Percentiles rank a stretch among this genome's conserved stretches.
These are phyloP conservation scores for Solanum chmielewskii DNA, from an alignment of 257 asterid genomes.

Conservation along the genomic window DNA sequence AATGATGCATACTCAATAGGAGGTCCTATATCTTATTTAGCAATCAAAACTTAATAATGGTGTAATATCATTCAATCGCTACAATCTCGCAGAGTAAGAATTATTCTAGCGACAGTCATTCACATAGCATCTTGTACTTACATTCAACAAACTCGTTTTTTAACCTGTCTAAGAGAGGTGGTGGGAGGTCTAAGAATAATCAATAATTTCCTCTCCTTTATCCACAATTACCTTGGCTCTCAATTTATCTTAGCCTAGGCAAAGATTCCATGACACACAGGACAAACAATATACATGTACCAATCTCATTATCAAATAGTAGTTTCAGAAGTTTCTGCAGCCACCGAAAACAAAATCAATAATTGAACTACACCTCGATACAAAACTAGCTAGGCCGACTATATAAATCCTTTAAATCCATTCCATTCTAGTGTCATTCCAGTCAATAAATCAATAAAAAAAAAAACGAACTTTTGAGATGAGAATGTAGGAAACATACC, in stretches of 20 bases:
- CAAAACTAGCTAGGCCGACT: neutral
- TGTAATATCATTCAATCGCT: neutral
- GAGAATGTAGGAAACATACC: conserved; percentile 30
- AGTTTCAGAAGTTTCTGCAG: neutral
- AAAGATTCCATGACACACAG: neutral
- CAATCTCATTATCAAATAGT: neutral
- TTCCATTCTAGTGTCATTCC: neutral
- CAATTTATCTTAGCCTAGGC: neutral
- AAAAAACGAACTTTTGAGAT: neutral
- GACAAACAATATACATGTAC: neutral
- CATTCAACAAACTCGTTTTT: neutral
- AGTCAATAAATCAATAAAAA: neutral
- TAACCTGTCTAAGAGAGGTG: neutral
- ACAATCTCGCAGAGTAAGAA: neutral
- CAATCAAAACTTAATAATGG: neutral
- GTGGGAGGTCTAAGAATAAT: neutral
- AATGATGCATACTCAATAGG: neutral
- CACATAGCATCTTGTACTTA: neutral
- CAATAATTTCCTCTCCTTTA: neutral
- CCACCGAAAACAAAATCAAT: neutral
- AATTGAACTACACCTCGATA: neutral
- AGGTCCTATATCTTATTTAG: neutral
- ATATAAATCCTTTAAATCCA: neutral
- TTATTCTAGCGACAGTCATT: neutral
- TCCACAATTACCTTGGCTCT: neutral